phyloP scores from a whole-genome alignment of 371 early-diverging fungal species.

The Mucor lusitanicus region DNA sequence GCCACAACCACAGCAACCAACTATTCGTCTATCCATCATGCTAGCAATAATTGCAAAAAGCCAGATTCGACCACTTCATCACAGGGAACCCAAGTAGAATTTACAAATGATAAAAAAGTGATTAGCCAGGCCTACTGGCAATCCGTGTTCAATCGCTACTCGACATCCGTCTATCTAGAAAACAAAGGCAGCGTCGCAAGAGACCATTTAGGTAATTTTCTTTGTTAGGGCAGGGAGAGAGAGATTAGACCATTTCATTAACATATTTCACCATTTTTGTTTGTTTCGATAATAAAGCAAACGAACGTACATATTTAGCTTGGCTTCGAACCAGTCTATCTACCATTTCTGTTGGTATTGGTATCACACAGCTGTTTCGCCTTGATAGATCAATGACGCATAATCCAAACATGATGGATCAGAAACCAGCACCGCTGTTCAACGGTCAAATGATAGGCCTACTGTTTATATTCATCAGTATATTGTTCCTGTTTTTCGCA shows the following conservation, averaged over 20 bases:
- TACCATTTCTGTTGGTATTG: conserved; percentile 76
- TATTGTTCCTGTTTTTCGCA: conserved; percentile 65
- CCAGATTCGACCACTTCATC: background rate
- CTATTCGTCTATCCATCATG: background rate
- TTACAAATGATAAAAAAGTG: background rate
- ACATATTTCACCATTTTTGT: conserved; percentile 12
- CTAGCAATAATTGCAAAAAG: background rate
- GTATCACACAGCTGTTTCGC: conserved; percentile 76
- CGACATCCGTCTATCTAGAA: conserved; percentile 54
- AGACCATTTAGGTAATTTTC: conserved; percentile 65
- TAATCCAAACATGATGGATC: conserved; percentile 7
- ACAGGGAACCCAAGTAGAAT: background rate
- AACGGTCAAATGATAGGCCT: conserved; percentile 53
- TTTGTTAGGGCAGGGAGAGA: background rate
- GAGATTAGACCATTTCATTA: background rate
- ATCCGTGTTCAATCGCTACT: conserved; percentile 7
- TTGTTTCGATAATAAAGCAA: conserved; percentile 47
- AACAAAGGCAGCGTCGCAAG: conserved; percentile 81
- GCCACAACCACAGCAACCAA: background rate
- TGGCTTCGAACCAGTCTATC: conserved; percentile 80
- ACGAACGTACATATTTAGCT: conserved; percentile 81
- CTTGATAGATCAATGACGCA: conserved; percentile 39
- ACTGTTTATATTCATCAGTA: conserved; percentile 63
- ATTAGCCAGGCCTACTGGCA: conserved; percentile 6
- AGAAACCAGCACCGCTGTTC: conserved; percentile 3